phyloP scores from a whole-genome alignment of 2,329 filamentous ascomycete genomes.

The Pseudogymnoascus sp. region DNA sequence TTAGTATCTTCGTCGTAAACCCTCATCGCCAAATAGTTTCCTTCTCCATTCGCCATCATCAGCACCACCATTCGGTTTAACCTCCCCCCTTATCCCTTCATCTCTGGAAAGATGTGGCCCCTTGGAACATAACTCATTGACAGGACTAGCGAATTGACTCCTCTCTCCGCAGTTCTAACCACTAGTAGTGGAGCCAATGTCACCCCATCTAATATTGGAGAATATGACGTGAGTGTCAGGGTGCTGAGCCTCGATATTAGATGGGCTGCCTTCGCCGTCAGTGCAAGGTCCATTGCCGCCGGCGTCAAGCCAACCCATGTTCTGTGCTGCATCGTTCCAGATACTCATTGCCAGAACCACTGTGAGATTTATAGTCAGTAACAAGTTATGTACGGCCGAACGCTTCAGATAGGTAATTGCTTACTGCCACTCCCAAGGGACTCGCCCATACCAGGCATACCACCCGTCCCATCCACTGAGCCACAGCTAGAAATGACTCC shows the following conservation, averaged over 20 bases:
- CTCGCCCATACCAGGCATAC: constrained; percentile 38
- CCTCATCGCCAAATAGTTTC: too few species aligned
- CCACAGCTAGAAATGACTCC: constrained; percentile 23
- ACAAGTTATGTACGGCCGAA: constrained; percentile 39
- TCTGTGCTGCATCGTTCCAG: constrained; percentile 46
- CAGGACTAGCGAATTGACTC: too few species aligned
- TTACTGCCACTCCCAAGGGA: constrained; percentile 38
- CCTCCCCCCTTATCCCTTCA: too few species aligned
- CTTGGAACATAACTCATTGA: too few species aligned
- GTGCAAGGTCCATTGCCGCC: constrained; percentile 44
- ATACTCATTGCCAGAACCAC: constrained; percentile 46
- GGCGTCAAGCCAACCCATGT: constrained; percentile 50
- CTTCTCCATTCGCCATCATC: too few species aligned
- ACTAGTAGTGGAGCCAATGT: constrained; percentile 35
- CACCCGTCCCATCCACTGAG: constrained; percentile 28
- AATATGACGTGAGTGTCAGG: constrained; percentile 45
- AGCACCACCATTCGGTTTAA: too few species aligned
- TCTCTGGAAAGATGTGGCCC: too few species aligned
- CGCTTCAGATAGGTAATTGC: constrained; percentile 1
- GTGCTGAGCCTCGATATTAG: constrained; percentile 38
- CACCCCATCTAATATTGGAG: constrained; percentile 50
- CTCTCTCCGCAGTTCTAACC: neutral
- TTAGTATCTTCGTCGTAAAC: too few species aligned
- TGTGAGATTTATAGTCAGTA: constrained; percentile 19
- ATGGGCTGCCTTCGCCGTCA: constrained; percentile 43